A percentile compares a stretch with the other conserved stretches of the same genome.
Conservation (phyloP, 371 early-diverging fungal species). For the Rhizopus sp. region DNA sequence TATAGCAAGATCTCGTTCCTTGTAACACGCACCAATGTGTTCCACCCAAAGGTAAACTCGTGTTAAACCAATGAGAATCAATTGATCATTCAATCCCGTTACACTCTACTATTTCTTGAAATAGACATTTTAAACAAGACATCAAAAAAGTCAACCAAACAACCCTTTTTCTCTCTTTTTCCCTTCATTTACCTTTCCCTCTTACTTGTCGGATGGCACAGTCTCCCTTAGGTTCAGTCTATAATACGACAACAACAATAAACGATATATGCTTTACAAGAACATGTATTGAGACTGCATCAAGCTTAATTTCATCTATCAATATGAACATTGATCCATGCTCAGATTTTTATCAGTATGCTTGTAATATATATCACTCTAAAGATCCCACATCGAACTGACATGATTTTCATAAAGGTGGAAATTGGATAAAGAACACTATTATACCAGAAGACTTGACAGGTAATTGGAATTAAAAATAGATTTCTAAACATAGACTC, state of each 20-base stretch:
- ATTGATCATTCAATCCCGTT: too few relatives aligned
- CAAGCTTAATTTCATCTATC: constrained; percentile 30
- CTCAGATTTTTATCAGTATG: constrained; percentile 50
- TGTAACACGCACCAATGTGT: too few relatives aligned
- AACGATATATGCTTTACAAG: constrained; percentile 35
- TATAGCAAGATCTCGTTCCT: too few relatives aligned
- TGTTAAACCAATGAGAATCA: too few relatives aligned
- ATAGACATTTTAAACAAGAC: too few relatives aligned
- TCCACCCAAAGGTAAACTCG: too few relatives aligned
- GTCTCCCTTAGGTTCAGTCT: neutral
- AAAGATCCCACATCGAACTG: neutral
- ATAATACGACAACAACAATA: neutral
- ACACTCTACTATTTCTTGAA: too few relatives aligned
- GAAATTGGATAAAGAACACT: constrained; percentile 42
- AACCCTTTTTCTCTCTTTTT: constrained; percentile 1
- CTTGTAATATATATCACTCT: constrained; percentile 41
- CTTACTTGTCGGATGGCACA: constrained; percentile 6
- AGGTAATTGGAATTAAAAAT: constrained; percentile 16
- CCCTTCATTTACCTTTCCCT: constrained; percentile 2
- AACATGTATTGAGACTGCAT: constrained; percentile 46
- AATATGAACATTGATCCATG: constrained; percentile 44
- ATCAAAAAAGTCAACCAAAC: neutral
- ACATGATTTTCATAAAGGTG: constrained; percentile 34
- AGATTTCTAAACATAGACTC: neutral
- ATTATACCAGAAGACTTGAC: constrained; percentile 53